Conservation (phyloP, 169 alveolate genomes). For the Eimeria acervulina region DNA sequence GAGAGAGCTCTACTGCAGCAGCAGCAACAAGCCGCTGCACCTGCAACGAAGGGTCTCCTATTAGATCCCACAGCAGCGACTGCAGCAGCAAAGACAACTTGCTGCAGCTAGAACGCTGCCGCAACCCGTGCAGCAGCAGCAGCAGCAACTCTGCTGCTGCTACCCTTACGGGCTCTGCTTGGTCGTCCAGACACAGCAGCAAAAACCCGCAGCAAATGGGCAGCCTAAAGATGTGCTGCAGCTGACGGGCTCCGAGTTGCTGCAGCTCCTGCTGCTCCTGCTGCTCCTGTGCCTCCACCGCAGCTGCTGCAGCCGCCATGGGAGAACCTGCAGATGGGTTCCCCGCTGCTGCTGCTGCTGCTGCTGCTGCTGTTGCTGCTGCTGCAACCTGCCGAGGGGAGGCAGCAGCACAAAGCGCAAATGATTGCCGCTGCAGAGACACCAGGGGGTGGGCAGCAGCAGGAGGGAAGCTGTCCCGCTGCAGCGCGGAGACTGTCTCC, state of each 20-base stretch:
- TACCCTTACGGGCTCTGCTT: conserved; percentile 27
- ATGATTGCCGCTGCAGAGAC: conserved; percentile 62
- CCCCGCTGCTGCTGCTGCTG: conserved; percentile 38
- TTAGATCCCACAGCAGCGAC: conserved; percentile 72
- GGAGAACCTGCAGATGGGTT: not conserved
- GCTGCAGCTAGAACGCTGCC: conserved; percentile 61
- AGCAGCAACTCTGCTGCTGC: conserved; percentile 66
- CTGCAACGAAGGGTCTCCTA: conserved; percentile 51
- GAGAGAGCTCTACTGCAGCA: conserved; percentile 67
- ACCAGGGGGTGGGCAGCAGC: conserved; percentile 48
- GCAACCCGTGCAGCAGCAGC: conserved; percentile 68
- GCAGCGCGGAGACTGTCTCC: conserved; percentile 62
- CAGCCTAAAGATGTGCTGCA: conserved; percentile 46
- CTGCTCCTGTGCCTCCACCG: conserved; percentile 64
- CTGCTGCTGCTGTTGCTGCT: conserved; percentile 65
- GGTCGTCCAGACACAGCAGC: conserved; percentile 71
- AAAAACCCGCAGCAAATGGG: conserved; percentile 71
- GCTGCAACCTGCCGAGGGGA: conserved; percentile 12
- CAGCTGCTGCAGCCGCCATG: conserved; percentile 45
- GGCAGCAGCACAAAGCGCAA: not conserved
- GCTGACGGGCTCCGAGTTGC: conserved; percentile 76
- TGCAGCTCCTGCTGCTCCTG: conserved; percentile 76
- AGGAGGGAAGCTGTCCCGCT: conserved; percentile 80
- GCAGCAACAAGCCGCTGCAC: conserved; percentile 79
- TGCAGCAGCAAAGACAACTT: conserved; percentile 80